These are phyloP conservation scores for Saccharomycopsis fodiens DNA, from an alignment of 805 yeast species.

Conservation along the genomic window DNA sequence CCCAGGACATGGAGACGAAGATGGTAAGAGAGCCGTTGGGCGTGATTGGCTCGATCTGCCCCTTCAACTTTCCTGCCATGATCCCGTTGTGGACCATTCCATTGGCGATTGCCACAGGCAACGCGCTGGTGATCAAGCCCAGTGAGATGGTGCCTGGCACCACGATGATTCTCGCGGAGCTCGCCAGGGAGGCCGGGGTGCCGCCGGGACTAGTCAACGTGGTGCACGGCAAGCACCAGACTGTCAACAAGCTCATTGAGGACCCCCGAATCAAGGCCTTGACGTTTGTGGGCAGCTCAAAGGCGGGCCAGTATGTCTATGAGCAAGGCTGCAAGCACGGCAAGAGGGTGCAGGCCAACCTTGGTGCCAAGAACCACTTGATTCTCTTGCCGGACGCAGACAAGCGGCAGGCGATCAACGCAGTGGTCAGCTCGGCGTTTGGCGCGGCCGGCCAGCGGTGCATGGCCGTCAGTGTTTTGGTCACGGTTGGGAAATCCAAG, in stretches of 20 bases:
- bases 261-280: conserved; percentile 72
- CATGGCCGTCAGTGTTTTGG: conserved; percentile 69
- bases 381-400: conserved; percentile 69
- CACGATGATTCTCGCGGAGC: conserved; percentile 64
- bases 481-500: conserved; percentile 48
- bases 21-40: conserved; percentile 69
- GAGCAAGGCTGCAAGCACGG: conserved; percentile 58
- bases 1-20: conserved; percentile 69
- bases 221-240: conserved; percentile 66
- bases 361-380: conserved; percentile 77
- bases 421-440: conserved; percentile 68
- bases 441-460: conserved; percentile 86
- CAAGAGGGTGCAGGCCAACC: conserved; percentile 68
- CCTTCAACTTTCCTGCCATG: conserved; percentile 83
- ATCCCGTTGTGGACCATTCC: conserved; percentile 55
- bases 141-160: conserved; percentile 80
- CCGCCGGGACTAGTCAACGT: conserved; percentile 69
- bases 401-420: conserved; percentile 53
- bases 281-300: conserved; percentile 74
- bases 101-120: conserved; percentile 57
- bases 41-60: conserved; percentile 69
- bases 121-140: conserved; percentile 63
- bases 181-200: conserved; percentile 64
- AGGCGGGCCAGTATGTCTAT: conserved; percentile 70
- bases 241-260: conserved; percentile 62